Conservation (phyloP, 148 eudicot species). For the Rhododendron molle region DNA sequence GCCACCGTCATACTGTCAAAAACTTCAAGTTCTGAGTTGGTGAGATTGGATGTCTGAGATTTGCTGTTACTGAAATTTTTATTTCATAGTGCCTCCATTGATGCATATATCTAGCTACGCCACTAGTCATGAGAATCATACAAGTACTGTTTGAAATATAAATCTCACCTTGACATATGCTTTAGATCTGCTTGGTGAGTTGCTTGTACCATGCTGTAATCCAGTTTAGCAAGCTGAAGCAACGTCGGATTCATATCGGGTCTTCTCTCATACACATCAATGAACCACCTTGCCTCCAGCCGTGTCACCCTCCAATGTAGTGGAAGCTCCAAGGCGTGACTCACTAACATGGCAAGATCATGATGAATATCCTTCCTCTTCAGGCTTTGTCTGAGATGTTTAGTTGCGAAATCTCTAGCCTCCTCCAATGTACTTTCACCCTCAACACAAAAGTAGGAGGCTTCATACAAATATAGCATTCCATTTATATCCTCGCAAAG, state of each 20-base stretch:
- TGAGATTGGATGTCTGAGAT: no score
- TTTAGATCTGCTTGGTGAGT: not conserved
- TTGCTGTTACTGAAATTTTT: no score
- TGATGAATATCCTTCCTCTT: not conserved
- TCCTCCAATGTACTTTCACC: slow-evolving; percentile 15
- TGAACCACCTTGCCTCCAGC: slow-evolving; percentile 14
- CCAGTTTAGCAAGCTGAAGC: slow-evolving; percentile 10
- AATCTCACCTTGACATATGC: not conserved
- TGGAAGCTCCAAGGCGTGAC: slow-evolving; percentile 13
- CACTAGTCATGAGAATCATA: no score
- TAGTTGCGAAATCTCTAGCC: slow-evolving; percentile 12
- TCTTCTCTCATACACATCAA: slow-evolving; percentile 4
- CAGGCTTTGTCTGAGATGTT: slow-evolving; percentile 3
- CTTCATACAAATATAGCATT: slow-evolving; percentile 13
- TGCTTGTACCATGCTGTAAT: slow-evolving; percentile 9
- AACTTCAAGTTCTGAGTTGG: no score
- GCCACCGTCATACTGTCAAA: no score
- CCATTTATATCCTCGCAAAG: no score
- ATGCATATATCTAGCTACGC: no score
- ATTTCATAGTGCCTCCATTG: no score
- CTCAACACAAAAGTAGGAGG: slow-evolving; percentile 2
- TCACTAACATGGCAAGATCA: not conserved
- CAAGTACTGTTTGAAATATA: no score
- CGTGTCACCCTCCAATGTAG: slow-evolving; percentile 5
- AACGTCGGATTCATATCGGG: not conserved